A percentile compares a stretch with the other conserved stretches of the same genome.
Conservation (phyloP, 1,139 yeast genomes). For the Saccharomyces hybrid region DNA sequence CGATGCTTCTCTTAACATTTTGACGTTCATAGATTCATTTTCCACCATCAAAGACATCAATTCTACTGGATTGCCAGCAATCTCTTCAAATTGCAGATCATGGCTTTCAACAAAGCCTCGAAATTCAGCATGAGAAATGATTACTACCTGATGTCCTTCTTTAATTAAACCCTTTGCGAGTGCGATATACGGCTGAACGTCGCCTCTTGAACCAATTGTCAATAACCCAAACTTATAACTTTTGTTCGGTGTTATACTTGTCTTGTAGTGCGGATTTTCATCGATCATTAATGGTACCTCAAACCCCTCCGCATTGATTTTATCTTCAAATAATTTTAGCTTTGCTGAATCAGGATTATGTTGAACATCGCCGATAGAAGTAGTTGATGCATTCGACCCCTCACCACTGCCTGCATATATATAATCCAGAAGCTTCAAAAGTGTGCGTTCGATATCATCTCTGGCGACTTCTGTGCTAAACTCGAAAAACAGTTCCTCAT, state of each 20-base stretch:
- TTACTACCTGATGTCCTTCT: constrained; percentile 79
- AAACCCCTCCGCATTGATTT: constrained; percentile 51
- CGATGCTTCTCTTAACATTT: constrained; percentile 77
- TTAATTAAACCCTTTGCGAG: constrained; percentile 66
- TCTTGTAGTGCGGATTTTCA: constrained; percentile 51
- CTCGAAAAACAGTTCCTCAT: constrained; percentile 69
- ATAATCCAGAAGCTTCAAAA: constrained; percentile 45
- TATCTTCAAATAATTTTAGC: constrained; percentile 55
- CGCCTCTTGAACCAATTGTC: constrained; percentile 93
- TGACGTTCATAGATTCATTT: constrained; percentile 80
- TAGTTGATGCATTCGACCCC: constrained; percentile 1
- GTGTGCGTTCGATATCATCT: constrained; percentile 61
- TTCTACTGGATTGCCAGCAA: constrained; percentile 92
- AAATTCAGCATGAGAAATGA: constrained; percentile 81
- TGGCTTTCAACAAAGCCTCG: constrained; percentile 61
- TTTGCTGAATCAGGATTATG: constrained; percentile 43
- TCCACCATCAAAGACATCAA: constrained; percentile 87
- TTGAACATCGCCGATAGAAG: constrained; percentile 34
- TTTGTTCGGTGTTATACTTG: constrained; percentile 46
- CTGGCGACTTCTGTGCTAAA: constrained; percentile 59
- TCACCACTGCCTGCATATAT: constrained; percentile 19
- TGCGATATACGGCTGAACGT: constrained; percentile 92
- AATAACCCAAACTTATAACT: constrained; percentile 58
- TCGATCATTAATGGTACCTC: constrained; percentile 61
- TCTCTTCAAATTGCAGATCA: constrained; percentile 59